phyloP scores from a whole-genome alignment of 2,329 filamentous ascomycete genomes.

The Cladosporium sp. region DNA sequence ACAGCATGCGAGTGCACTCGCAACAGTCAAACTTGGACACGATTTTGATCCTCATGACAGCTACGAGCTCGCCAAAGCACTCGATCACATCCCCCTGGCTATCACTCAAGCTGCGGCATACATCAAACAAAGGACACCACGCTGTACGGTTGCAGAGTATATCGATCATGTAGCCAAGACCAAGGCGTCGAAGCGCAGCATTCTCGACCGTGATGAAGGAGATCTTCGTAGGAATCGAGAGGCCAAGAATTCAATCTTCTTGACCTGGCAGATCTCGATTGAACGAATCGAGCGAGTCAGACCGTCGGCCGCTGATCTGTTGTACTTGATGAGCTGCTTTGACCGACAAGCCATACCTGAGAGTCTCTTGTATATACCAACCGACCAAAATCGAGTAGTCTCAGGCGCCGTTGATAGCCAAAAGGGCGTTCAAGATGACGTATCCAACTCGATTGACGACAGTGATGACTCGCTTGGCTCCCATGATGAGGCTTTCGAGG shows the following conservation, averaged over 20 bases:
- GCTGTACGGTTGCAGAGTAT: conserved; percentile 35
- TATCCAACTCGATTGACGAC: background rate
- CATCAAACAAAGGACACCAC: conserved; percentile 25
- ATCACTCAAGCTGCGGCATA: conserved; percentile 33
- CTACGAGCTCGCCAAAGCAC: conserved; percentile 6
- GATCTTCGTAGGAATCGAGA: conserved; percentile 9
- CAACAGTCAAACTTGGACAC: background rate
- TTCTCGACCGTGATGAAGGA: conserved; percentile 1
- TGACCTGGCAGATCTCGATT: conserved; percentile 15
- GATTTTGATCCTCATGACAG: background rate
- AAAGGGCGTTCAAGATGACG: background rate
- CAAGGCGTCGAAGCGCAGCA: conserved; percentile 26
- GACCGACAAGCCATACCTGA: no score
- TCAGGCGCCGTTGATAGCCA: no score
- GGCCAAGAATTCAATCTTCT: conserved; percentile 10
- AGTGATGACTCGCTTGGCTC: conserved; percentile 9
- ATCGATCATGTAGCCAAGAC: conserved; percentile 33
- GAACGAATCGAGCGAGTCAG: no score
- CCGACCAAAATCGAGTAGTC: no score
- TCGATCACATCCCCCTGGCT: conserved; percentile 33
- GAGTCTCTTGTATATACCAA: background rate
- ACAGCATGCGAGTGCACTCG: background rate
- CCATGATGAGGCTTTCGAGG: conserved; percentile 23
- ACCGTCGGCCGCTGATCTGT: no score
- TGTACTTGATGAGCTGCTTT: no score